Evolutionary conservation across 768 basidiomycete genomes (phyloP).

Genomic region (Dendrothele bispora): DNA sequence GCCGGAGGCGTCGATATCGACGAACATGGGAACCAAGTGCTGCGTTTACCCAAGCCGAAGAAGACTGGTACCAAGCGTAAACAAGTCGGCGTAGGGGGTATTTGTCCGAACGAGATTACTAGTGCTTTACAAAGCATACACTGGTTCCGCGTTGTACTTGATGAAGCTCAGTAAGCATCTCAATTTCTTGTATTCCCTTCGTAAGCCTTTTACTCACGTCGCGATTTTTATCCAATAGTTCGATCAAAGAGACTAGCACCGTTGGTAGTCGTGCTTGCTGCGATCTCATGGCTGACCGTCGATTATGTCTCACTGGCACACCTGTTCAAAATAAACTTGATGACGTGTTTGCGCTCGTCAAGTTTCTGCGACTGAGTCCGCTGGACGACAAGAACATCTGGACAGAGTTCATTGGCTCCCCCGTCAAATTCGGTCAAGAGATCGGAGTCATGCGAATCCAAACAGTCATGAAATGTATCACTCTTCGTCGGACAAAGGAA

Average conservation of each 20-base stretch:
- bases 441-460: slow-evolving; percentile 92
- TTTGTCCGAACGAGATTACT: slow-evolving; percentile 42
- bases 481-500: slow-evolving; percentile 95
- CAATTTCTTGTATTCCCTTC: background rate
- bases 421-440: slow-evolving; percentile 88
- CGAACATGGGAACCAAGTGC: slow-evolving; percentile 61
- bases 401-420: slow-evolving; percentile 90
- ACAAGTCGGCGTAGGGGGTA: slow-evolving; percentile 39
- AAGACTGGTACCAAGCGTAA: slow-evolving; percentile 69
- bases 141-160: slow-evolving; percentile 94
- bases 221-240: slow-evolving; percentile 46
- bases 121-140: slow-evolving; percentile 92
- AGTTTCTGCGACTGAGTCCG: slow-evolving; percentile 89
- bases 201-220: slow-evolving; percentile 5
- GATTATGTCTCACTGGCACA: slow-evolving; percentile 94
- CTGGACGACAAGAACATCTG: slow-evolving; percentile 92
- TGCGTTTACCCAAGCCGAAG: slow-evolving; percentile 64
- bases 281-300: slow-evolving; percentile 89
- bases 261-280: slow-evolving; percentile 95
- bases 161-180: slow-evolving; percentile 89
- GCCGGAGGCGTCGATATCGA: slow-evolving; percentile 65
- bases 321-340: slow-evolving; percentile 99
- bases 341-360: slow-evolving; percentile 95
- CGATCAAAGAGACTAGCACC: slow-evolving; percentile 94
- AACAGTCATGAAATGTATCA: slow-evolving; percentile 95